Base-by-base conservation (phyloP, 1,284 basidiomycete species). In the Ceratobasidium sp. region DNA sequence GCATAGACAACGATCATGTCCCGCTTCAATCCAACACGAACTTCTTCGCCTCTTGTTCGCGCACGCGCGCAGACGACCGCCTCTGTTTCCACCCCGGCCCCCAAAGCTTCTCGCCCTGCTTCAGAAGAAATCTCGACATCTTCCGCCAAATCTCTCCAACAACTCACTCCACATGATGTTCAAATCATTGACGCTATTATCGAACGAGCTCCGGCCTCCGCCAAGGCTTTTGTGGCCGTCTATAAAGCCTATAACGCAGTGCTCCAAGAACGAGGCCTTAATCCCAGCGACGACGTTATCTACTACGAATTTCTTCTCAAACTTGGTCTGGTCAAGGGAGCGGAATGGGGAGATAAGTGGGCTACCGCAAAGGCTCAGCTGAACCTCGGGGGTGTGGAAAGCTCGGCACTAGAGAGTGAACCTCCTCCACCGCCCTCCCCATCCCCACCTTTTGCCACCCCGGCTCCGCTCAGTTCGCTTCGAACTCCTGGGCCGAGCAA, bases 211-310 rank as follows among this genome's bases (percentile, higher is more conserved):
- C 88, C 91, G 5, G 86, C 89, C 8, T 85, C 87, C 33, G 90
- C 92, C 16, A 92, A 91, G 0, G 91, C 91, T 0, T 94, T 94
- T 81, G 86, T 93, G 48, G 88, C 89, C 1, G 89, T 94, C n/a
- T 91, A 94, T 87, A 93, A 93, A 81, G 92, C 93, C 0, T 95
- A 95, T 83, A 93, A 91, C 81, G 91, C 92, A 78, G 89, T 94
- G 27, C 85, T 95, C 20, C 88, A 88, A 77, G 91, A 92, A 79
- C 88, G 90, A 4, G 91, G 91, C 1, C 84, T 95, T n/a, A 92
- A 94, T 80, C 88, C 91, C n/a, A 89, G 91, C 78, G 87, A 89
- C 46, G 94, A 95, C 83, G 92, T 93, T 18, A 86, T 91, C n/a
- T 93, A 92, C 82, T 95, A 94, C 82, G 89, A 90, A 35, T 93